Conservation (phyloP, 2,329 filamentous ascomycete species). For the Apiospora arundinis region DNA sequence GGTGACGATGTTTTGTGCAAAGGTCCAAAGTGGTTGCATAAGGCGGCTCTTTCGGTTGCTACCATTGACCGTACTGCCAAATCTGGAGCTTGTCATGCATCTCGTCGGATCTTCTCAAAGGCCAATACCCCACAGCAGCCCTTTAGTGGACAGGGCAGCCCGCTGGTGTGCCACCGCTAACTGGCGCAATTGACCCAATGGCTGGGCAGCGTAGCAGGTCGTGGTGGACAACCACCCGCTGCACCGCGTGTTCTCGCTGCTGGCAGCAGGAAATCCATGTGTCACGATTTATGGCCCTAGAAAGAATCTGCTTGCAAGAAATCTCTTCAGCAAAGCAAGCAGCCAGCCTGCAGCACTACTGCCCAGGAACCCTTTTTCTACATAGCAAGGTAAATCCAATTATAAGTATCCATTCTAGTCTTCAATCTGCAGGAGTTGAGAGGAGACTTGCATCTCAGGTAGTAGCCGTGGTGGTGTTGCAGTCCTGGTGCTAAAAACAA, state of each 20-base stretch:
- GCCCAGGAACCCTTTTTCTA: neutral
- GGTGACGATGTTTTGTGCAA: neutral
- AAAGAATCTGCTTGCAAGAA: slow-evolving; percentile 14
- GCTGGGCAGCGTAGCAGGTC: slow-evolving; percentile 8
- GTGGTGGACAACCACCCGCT: neutral
- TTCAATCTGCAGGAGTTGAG: neutral
- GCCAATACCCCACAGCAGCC: neutral
- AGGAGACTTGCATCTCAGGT: neutral
- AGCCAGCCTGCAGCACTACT: neutral
- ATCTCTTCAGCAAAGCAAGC: slow-evolving; percentile 3
- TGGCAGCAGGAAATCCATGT: neutral
- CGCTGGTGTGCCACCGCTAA: neutral
- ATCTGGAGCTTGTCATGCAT: slow-evolving; percentile 12
- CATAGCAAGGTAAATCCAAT: neutral
- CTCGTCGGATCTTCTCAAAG: too few species aligned
- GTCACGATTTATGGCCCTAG: slow-evolving; percentile 17
- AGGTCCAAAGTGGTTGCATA: neutral
- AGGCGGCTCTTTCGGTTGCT: neutral
- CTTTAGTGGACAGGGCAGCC: neutral
- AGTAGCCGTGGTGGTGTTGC: neutral
- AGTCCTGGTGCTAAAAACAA: neutral
- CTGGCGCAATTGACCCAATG: neutral
- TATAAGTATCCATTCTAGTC: slow-evolving; percentile 2
- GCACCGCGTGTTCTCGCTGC: neutral
- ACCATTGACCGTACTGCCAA: neutral